phyloP scores from a whole-genome alignment of 148 eudicot genomes.

The Hydrangea macrophylla region DNA sequence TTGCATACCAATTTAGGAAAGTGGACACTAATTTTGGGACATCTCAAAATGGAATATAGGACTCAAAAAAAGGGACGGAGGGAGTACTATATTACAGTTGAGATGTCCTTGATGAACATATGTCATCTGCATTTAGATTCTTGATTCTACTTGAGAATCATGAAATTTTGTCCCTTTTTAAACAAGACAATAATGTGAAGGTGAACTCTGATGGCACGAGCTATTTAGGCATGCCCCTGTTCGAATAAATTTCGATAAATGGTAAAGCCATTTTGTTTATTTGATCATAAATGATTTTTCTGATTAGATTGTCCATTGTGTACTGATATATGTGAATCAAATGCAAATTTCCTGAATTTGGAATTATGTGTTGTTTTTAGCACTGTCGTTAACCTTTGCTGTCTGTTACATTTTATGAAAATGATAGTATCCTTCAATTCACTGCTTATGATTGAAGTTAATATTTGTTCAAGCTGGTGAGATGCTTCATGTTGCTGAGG shows the following conservation, averaged over 20 bases:
- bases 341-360: too few relatives aligned
- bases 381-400: conserved; percentile 6
- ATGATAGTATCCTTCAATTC: conserved; percentile 1
- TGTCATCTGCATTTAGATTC: not conserved
- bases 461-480: conserved; percentile 72
- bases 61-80: too few relatives aligned
- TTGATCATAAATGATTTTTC: too few relatives aligned
- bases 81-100: not conserved
- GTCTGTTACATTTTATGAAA: too few relatives aligned
- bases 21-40: too few relatives aligned
- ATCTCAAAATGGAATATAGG: too few relatives aligned
- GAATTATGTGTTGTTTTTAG: too few relatives aligned
- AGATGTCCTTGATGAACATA: not conserved
- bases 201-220: not conserved
- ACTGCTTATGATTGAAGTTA: conserved; percentile 11
- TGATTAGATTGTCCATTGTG: not conserved
- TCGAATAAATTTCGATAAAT: too few relatives aligned
- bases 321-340: not conserved
- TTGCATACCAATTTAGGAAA: not conserved
- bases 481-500: conserved; percentile 99
- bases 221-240: too few relatives aligned
- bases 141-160: not conserved
- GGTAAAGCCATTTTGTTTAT: too few relatives aligned
- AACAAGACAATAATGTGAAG: too few relatives aligned
- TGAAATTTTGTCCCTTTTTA: too few relatives aligned